Base-by-base conservation (phyloP, 257 asterid species). In the Voacanga thouarsii region DNA sequence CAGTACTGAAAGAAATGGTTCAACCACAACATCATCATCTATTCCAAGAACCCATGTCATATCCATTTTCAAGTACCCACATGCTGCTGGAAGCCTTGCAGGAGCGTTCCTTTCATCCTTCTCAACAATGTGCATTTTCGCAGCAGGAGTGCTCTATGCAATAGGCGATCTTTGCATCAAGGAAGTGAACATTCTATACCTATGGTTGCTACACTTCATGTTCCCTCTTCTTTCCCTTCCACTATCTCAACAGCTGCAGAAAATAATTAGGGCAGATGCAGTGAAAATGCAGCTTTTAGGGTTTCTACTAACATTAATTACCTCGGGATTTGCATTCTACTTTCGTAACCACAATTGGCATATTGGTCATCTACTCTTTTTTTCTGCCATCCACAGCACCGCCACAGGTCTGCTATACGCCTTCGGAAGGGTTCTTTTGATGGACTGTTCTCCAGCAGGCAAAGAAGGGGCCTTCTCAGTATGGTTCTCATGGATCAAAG, bases 261-360 rank as follows among this genome's bases (percentile, higher is more conserved):
- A 83, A 65, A 18, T 85, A 26, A 85, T 89, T 81, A 89, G 83
- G 56, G 85, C 89, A 1, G 97, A 92, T 69, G 97, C 97, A 0
- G 93, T 90, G 83, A 94, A 94, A 89, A 89, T 94, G 97, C 98
- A 94, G 84, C 93, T 94, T 78, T 84, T 94, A 11, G 98, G 97
- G 1, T 86, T 94, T 81, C 67, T 90, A 45, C 79, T 94, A 12
- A 85, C 97, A 16, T 81, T 87, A 28, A 9, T 91, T 26, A 88
- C 95, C 14, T 87, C 97, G 9, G 97, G 97, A n/a, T 92, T 89
- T 11, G 98, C 97, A 39, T 90, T 90, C 85, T 92, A 94, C 44
- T 92, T 87, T 47, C 85, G 84, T 61, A 79, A 75, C 59, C 80
- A 79, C 9, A 64, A 71, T 61, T 94, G 98, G 98, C 79, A 76